phyloP scores from a whole-genome alignment of 2,329 filamentous ascomycete genomes.

The Bipolaris victoriae region DNA sequence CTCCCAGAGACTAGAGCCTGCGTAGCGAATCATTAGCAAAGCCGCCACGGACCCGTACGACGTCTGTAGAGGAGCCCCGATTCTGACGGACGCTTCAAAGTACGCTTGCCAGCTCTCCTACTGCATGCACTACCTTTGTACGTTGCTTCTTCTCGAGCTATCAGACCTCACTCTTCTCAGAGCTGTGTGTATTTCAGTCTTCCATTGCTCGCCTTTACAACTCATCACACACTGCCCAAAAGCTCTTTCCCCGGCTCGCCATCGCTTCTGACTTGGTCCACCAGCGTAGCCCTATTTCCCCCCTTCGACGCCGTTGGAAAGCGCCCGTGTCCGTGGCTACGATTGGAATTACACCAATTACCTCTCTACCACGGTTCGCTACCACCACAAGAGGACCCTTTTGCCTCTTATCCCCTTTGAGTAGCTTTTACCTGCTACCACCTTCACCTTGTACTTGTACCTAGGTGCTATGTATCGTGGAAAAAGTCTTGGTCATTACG shows the following conservation, averaged over 20 bases:
- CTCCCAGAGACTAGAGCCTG: slow-evolving; percentile 32
- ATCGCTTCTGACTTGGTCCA: slow-evolving; percentile 19
- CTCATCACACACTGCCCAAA: slow-evolving; percentile 10
- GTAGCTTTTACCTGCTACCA: slow-evolving; percentile 5
- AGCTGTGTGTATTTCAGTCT: slow-evolving; percentile 14
- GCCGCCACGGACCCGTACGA: slow-evolving; percentile 32
- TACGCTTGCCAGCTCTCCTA: slow-evolving; percentile 25
- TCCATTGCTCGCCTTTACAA: slow-evolving; percentile 14
- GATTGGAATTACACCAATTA: slow-evolving; percentile 10
- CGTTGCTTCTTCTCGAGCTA: slow-evolving; percentile 19
- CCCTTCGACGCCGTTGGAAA: slow-evolving; percentile 15
- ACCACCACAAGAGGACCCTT: slow-evolving; percentile 7
- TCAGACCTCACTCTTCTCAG: slow-evolving; percentile 17
- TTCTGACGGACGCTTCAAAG: slow-evolving; percentile 16
- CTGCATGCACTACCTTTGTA: slow-evolving; percentile 19
- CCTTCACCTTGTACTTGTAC: neutral
- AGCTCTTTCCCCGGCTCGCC: slow-evolving; percentile 7
- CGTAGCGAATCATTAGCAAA: slow-evolving; percentile 26
- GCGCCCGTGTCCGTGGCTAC: slow-evolving; percentile 24
- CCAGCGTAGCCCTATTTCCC: slow-evolving; percentile 21
- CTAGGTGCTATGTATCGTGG: slow-evolving; percentile 9
- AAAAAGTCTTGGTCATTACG: slow-evolving; percentile 8
- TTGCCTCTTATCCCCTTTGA: no score
- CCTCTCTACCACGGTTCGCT: slow-evolving; percentile 29
- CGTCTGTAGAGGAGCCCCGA: slow-evolving; percentile 37